Percentiles rank a stretch among this genome's conserved stretches.
Evolutionary conservation across 1,284 basidiomycete species (phyloP).

Genomic region (Malassezia furfur): DNA sequence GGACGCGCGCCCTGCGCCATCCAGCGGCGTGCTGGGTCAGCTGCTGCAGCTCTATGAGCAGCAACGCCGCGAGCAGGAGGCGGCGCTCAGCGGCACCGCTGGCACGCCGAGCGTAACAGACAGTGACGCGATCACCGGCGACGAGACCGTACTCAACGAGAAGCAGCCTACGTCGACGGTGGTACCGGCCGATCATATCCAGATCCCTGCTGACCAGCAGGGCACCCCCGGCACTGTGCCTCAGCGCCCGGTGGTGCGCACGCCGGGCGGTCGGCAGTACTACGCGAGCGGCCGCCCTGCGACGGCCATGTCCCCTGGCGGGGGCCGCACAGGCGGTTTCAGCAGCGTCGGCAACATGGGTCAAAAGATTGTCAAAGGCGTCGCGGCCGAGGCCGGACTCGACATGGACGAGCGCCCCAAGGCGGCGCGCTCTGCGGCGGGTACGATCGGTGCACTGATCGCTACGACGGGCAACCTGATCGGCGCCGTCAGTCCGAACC

Average conservation of each 20-base stretch:
- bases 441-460: conserved; percentile 65
- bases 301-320: background rate
- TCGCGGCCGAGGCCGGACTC: conserved; percentile 38
- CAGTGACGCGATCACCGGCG: background rate
- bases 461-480: conserved; percentile 59
- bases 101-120: background rate
- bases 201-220: background rate
- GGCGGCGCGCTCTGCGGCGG: conserved; percentile 56
- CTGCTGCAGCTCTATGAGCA: conserved; percentile 42
- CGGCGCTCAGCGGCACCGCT: background rate
- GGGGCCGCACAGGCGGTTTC: background rate
- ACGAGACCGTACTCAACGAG: background rate
- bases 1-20: conserved; percentile 33
- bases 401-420: conserved; percentile 52
- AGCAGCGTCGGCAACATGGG: background rate
- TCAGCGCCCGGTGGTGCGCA: background rate
- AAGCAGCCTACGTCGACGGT: background rate
- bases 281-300: background rate
- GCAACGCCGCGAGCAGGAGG: background rate
- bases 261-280: background rate
- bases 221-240: background rate
- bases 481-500: conserved; percentile 42
- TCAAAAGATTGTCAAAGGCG: conserved; percentile 27
- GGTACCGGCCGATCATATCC: background rate
- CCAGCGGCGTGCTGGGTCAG: conserved; percentile 43